Percentiles rank a stretch among this genome's conserved stretches.
These are phyloP conservation scores for Leccinum pseudoinsigne DNA, from an alignment of 1,284 basidiomycete genomes.

Conservation along the genomic window DNA sequence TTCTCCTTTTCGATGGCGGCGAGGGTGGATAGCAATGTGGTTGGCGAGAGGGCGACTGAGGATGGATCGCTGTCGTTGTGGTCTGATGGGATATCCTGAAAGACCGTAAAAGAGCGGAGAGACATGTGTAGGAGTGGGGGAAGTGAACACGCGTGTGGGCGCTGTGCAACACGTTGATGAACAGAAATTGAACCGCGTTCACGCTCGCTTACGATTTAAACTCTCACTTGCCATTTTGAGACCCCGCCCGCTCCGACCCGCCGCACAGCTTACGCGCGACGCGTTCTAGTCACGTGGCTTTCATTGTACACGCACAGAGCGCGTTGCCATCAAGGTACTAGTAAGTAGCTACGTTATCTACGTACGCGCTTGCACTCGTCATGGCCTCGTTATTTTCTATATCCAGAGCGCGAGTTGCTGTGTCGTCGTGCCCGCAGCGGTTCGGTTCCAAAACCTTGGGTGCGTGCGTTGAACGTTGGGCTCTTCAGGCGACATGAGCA, in stretches of 20 bases:
- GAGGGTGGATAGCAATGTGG: conserved; percentile 36
- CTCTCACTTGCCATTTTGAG: conserved; percentile 29
- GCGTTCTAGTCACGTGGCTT: conserved; percentile 31
- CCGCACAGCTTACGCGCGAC: conserved; percentile 25
- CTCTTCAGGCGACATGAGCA: conserved; percentile 8
- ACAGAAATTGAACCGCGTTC: conserved; percentile 22
- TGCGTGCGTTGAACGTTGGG: neutral
- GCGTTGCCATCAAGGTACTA: neutral
- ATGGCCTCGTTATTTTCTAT: conserved; percentile 1
- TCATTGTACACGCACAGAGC: conserved; percentile 1
- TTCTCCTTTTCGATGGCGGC: conserved; percentile 70
- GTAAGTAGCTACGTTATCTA: neutral
- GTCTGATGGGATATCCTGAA: conserved; percentile 51
- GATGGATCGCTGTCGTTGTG: conserved; percentile 23
- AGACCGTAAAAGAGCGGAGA: conserved; percentile 62
- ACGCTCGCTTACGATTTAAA: conserved; percentile 34
- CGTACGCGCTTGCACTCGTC: neutral
- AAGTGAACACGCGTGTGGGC: conserved; percentile 23
- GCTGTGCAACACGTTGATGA: conserved; percentile 37
- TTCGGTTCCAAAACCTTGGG: conserved; percentile 4
- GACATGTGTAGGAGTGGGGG: conserved; percentile 40
- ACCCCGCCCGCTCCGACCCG: conserved; percentile 35
- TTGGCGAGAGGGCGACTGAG: conserved; percentile 14
- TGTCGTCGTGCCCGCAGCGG: conserved; percentile 1
- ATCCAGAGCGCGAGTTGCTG: neutral